Evolutionary conservation across 1,284 basidiomycete species (phyloP).

Genomic region (Ceratobasidium sp.): DNA sequence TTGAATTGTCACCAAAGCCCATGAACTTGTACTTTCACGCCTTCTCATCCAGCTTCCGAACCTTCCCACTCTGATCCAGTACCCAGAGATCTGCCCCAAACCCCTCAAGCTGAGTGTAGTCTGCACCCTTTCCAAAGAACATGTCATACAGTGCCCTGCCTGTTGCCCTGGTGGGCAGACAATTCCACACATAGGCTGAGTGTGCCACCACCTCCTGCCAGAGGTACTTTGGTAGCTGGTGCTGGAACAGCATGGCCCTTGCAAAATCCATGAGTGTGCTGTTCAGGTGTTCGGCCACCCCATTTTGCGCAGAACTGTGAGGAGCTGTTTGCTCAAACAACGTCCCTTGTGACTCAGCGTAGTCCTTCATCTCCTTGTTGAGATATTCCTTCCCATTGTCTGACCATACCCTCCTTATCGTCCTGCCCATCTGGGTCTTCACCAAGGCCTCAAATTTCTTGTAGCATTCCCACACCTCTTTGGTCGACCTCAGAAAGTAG

Average conservation of each 20-base stretch:
- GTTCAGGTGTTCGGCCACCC: background rate
- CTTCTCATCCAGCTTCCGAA: background rate
- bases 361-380: conserved; percentile 43
- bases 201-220: background rate
- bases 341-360: conserved; percentile 47
- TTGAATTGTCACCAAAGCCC: background rate
- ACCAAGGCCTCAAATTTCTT: conserved; percentile 50
- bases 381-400: conserved; percentile 51
- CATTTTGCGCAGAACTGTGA: background rate
- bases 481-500: conserved; percentile 49
- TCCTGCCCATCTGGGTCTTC: conserved; percentile 46
- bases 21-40: background rate
- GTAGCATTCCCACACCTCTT: conserved; percentile 49
- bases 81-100: conserved; percentile 16
- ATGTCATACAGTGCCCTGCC: conserved; percentile 3
- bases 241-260: background rate
- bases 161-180: background rate
- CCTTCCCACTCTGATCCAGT: background rate
- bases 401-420: conserved; percentile 46
- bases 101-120: background rate
- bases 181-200: background rate
- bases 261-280: background rate
- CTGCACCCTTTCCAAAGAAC: background rate
- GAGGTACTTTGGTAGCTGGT: background rate
- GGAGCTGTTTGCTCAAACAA: conserved; percentile 9